phyloP scores from a whole-genome alignment of 768 basidiomycete genomes.

The Collybia nuda region DNA sequence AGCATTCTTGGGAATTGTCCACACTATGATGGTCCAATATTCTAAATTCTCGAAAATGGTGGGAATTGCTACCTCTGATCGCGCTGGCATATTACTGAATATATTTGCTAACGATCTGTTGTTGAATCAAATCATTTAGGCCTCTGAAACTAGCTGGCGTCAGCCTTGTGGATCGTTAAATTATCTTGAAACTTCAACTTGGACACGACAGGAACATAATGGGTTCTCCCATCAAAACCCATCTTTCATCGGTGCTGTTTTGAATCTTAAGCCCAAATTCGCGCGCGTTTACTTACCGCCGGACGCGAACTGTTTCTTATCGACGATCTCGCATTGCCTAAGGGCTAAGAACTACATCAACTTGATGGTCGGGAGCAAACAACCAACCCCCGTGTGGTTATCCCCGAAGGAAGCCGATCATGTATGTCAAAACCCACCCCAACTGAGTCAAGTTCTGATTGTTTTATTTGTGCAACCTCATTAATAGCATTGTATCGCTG shows the following conservation, averaged over 20 bases:
- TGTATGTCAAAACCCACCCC: slow-evolving; percentile 30
- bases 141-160: slow-evolving; percentile 70
- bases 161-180: slow-evolving; percentile 70
- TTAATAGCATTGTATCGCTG: slow-evolving; percentile 76
- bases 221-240: slow-evolving; percentile 91
- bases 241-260: slow-evolving; percentile 81
- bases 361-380: slow-evolving; percentile 87
- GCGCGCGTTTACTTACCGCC: slow-evolving; percentile 85
- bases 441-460: not conserved
- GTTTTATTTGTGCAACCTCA: slow-evolving; percentile 2
- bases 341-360: slow-evolving; percentile 85
- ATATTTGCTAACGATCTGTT: not conserved
- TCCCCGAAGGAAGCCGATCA: slow-evolving; percentile 72
- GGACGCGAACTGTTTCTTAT: slow-evolving; percentile 87
- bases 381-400: slow-evolving; percentile 78
- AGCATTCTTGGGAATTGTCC: slow-evolving; percentile 86
- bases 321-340: slow-evolving; percentile 82
- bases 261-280: slow-evolving; percentile 69
- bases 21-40: slow-evolving; percentile 90
- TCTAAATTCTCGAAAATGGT: slow-evolving; percentile 88
- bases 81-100: too few species aligned
- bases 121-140: slow-evolving; percentile 21
- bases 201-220: slow-evolving; percentile 85
- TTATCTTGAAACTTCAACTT: slow-evolving; percentile 87
- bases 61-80: slow-evolving; percentile 3